Conservation (phyloP, 768 basidiomycete genomes). For the Glaciozyma antarctica region DNA sequence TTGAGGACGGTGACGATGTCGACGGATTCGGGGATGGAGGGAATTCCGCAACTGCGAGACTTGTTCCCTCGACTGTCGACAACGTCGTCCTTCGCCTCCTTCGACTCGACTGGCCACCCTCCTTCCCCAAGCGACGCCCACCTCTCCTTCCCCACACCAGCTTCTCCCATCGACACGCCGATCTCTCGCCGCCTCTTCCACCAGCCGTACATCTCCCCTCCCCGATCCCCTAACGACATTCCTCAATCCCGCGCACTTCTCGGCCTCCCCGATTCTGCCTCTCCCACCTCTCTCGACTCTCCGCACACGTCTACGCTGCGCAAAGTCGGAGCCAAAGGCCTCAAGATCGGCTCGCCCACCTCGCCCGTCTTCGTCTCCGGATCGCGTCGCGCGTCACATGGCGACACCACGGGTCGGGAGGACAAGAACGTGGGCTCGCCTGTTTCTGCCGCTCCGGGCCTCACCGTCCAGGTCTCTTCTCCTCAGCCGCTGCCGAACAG, state of each 20-base stretch:
- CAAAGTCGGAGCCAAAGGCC: neutral
- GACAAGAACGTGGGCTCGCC: too few relatives aligned
- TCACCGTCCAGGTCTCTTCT: neutral
- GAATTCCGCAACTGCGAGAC: neutral
- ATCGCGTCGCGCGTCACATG: too few relatives aligned
- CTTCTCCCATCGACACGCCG: neutral
- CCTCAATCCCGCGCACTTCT: neutral
- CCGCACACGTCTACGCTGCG: neutral
- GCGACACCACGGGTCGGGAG: too few relatives aligned
- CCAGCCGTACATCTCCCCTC: neutral
- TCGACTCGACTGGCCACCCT: neutral
- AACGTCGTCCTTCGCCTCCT: constrained; percentile 5
- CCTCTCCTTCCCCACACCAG: neutral
- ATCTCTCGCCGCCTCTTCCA: constrained; percentile 9
- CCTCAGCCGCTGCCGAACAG: neutral
- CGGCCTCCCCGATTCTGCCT: neutral
- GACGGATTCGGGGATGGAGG: neutral
- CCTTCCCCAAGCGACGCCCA: neutral
- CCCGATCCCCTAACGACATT: too few relatives aligned
- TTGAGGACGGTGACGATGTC: neutral
- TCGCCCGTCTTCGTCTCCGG: too few relatives aligned
- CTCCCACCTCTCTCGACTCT: neutral
- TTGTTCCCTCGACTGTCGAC: constrained; percentile 13
- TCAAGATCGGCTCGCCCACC: constrained; percentile 4
- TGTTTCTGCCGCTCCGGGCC: neutral